Evolutionary conservation across 2,329 filamentous ascomycete species (phyloP).

Genomic region (Lizonia empirigonia): DNA sequence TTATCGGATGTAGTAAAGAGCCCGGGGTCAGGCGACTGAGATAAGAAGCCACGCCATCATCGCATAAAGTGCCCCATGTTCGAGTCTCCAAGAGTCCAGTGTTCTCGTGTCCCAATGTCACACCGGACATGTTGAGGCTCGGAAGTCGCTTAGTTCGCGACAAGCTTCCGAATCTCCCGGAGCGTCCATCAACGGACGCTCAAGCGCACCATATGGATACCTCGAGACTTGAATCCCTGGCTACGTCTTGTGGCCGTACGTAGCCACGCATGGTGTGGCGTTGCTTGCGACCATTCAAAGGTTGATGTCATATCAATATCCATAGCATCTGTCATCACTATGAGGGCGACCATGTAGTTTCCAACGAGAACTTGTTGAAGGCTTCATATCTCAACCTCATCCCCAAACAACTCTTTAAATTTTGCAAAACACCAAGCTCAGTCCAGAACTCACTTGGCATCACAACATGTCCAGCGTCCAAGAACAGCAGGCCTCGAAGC

Average conservation of each 20-base stretch:
- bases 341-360: neutral
- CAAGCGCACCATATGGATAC: neutral
- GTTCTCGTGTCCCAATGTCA: neutral
- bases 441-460: neutral
- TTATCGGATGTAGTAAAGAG: too few species aligned
- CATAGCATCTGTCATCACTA: conserved; percentile 7
- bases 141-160: neutral
- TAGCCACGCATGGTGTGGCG: neutral
- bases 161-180: neutral
- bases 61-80: neutral
- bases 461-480: neutral
- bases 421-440: neutral
- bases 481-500: conserved; percentile 10
- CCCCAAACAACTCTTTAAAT: neutral
- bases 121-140: neutral
- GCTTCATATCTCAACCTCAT: neutral
- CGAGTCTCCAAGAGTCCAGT: neutral
- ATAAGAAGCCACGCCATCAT: neutral
- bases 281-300: neutral
- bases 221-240: neutral
- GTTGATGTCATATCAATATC: conserved; percentile 5
- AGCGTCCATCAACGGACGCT: neutral
- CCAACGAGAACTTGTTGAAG: neutral
- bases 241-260: neutral
- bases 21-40: too few species aligned